A percentile compares a stretch with the other conserved stretches of the same genome.
These are phyloP conservation scores for Populus tomentosa DNA, from an alignment of 441 rosid species.

Conservation along the genomic window DNA sequence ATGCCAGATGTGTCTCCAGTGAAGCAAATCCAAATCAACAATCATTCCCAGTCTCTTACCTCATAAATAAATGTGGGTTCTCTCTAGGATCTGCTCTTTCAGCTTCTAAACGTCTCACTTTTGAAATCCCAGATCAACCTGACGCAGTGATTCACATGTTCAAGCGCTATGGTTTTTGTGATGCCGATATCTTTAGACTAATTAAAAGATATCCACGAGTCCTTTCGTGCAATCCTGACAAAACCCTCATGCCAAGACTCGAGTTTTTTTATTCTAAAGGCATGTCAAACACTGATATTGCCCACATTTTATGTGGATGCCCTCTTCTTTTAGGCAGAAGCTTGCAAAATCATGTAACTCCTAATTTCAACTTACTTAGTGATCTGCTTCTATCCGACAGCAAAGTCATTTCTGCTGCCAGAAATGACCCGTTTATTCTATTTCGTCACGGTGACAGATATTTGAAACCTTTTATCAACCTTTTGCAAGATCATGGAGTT, in stretches of 20 bases:
- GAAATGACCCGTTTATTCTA: neutral
- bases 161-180: conserved; percentile 1
- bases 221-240: neutral
- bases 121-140: conserved; percentile 6
- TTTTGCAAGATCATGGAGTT: conserved; percentile 23
- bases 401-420: conserved; percentile 7
- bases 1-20: neutral
- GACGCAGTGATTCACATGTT: conserved; percentile 7
- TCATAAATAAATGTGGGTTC: conserved; percentile 13
- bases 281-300: conserved; percentile 8
- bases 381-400: conserved; percentile 16
- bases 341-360: conserved; percentile 17
- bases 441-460: neutral
- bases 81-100: conserved; percentile 12
- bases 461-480: conserved; percentile 11
- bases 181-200: neutral
- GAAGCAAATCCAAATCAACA: neutral
- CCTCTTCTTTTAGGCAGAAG: neutral
- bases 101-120: neutral
- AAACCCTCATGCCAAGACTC: neutral
- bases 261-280: conserved; percentile 15
- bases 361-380: conserved; percentile 17
- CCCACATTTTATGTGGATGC: neutral
- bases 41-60: conserved; percentile 11
- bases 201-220: neutral